Evolutionary conservation across 2,329 filamentous ascomycete genomes (phyloP), one percentile per base, ranked within the genome.

Genomic region (Penicillium sclerotiorum): DNA sequence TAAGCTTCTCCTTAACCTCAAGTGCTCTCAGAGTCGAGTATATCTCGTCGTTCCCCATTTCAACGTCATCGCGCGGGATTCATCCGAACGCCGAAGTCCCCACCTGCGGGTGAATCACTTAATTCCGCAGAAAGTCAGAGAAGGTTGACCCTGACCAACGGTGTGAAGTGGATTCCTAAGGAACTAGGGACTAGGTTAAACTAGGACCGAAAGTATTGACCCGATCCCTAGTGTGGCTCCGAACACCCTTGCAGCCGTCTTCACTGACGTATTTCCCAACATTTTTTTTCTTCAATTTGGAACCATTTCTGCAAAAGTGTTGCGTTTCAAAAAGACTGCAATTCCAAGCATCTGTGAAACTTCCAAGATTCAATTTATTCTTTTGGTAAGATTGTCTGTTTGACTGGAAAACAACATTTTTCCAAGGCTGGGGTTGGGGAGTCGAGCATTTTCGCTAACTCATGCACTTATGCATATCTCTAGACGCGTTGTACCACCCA

Each of bases 211-310:
- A 41, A 47, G 36, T 4, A 37, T 17, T 23, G 33, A 27, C 20
- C 42, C 35, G 23, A 38, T 21, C 9, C 22, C 15, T 13, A 32
- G 20, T 35, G 5, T 33, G n/a, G 11, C 12, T 22, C 36, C 21
- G 35, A 35, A 45, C 30, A 21, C 13, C 25, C 36, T 37, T 37
- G 32, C 43, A 37, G 33, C 40, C 27, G 39, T 25, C 25, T 13
- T 33, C 23, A 18, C 43, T 53, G 50, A 50, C 50, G 43, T 53
- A 43, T 46, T 35, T 21, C 49, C 37, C 49, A 55, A 56, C 51
- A 47, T 42, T 49, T 51, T 53, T 46, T 33, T 38, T 36, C 8
- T 45, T 27, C 40, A 36, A 13, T 25, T 27, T 8, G 11, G n/a
- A 23, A 20, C 12, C 21, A 23, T 40, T 27, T 28, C n/a, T n/a